Percentiles rank a stretch among this genome's conserved stretches.
These are phyloP conservation scores for Aspergillus transmontanensis DNA, from an alignment of 2,329 filamentous ascomycete genomes.

Conservation along the genomic window DNA sequence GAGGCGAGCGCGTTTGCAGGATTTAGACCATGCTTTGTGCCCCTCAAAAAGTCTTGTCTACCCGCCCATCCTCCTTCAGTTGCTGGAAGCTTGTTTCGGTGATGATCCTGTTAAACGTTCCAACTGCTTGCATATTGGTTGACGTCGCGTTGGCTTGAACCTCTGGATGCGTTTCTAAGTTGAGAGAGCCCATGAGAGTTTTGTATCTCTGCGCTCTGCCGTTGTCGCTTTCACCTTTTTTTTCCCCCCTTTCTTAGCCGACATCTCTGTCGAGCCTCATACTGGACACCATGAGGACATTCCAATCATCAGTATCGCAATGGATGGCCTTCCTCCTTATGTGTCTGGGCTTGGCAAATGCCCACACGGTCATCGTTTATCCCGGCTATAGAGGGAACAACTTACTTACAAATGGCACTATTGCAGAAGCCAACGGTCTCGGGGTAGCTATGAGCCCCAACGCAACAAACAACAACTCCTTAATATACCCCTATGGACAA, in stretches of 20 bases:
- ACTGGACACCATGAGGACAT: conserved; percentile 29
- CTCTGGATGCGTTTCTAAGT: conserved; percentile 11
- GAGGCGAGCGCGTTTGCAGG: conserved; percentile 20
- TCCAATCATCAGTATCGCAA: conserved; percentile 29
- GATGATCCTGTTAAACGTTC: conserved; percentile 16
- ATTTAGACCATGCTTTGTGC: conserved; percentile 19
- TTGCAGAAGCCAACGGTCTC: conserved; percentile 49
- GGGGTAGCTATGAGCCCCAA: conserved; percentile 40
- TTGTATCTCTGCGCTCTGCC: conserved; percentile 7
- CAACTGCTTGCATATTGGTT: conserved; percentile 6
- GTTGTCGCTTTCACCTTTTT: conserved; percentile 6
- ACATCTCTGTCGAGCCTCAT: neutral
- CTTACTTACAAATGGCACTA: conserved; percentile 71
- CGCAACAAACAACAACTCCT: conserved; percentile 44
- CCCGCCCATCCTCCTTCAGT: conserved; percentile 21
- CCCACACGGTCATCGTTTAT: conserved; percentile 81
- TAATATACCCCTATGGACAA: conserved; percentile 79
- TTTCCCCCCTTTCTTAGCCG: conserved; percentile 4
- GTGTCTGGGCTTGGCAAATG: conserved; percentile 43
- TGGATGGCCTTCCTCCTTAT: conserved; percentile 36
- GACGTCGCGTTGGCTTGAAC: neutral
- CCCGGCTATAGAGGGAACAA: conserved; percentile 88
- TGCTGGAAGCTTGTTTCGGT: conserved; percentile 25
- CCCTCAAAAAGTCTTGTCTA: conserved; percentile 36
- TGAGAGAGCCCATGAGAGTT: neutral